Evolutionary conservation across 768 basidiomycete genomes (phyloP), one percentile per base, ranked within the genome.

Genomic region (Candolleomyces aberdarensis): DNA sequence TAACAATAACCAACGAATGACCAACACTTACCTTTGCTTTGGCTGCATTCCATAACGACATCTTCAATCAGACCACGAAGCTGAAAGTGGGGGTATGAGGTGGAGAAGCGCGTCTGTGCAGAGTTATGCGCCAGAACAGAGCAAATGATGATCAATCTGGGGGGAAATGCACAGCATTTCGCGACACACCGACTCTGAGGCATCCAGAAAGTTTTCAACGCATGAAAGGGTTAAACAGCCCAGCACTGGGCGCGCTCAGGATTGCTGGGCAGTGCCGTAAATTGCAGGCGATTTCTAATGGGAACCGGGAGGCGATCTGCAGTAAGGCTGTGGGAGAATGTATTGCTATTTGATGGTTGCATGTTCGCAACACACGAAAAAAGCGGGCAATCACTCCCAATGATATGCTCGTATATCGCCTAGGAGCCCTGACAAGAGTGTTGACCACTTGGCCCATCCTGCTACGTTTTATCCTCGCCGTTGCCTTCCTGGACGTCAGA

Each of bases 11-110:
- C 29, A 26, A 36, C 46, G 43, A 1, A 49, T 41, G 58, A 40
- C 29, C 9, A 47, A 56, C 50, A 20, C 68, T 66, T 59, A 75
- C 74, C 71, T 75, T 74, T 60, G 72, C 73, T 66, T 72, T 72
- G 43, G 70, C 60, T 39, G 71, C 61, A 57, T 70, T 72, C 71
- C 71, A 72, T 54, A 67, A 53, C 56, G 63, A 66, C 44, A 48
- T 60, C 36, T 36, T 36, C 8, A 36, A 36, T 36, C 36, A 36
- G 36, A 36, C 36, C 36, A 36, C 36, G 36, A 36, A 36, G 17
- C 8, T 32, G 40, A 22, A 39, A 29, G 20, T 39, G 44, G 36
- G 11, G 29, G 54, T 41, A 31, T 29, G 54, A 49, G 46, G 54
- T 43, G 6, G 20, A 56, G 54, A 56, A 39, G 54, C n/a, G 10